A percentile compares a stretch with the other conserved stretches of the same genome.
Evolutionary conservation across 2,329 filamentous ascomycete species (phyloP).

Genomic region (Colletotrichum paranaense): DNA sequence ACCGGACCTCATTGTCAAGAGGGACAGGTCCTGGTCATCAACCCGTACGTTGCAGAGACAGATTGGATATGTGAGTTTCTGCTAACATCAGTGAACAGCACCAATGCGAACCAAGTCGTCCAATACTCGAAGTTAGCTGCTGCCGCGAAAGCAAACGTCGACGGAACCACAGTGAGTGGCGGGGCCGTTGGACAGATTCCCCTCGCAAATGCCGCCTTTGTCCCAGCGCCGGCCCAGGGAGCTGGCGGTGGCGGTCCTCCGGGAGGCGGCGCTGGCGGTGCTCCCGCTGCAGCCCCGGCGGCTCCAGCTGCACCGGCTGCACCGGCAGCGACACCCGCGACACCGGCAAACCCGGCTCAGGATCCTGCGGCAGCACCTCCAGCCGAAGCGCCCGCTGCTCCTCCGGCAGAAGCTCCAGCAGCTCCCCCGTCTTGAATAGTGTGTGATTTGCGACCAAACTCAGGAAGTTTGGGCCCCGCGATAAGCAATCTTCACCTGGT

Average conservation of each 20-base stretch:
- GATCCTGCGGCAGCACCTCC: not conserved
- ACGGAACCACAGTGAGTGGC: slow-evolving; percentile 42
- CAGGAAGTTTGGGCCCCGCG: not conserved
- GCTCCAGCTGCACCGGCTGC: slow-evolving; percentile 4
- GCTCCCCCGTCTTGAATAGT: not conserved
- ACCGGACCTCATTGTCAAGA: slow-evolving; percentile 59
- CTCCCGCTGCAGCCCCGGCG: not conserved
- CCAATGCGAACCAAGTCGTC: slow-evolving; percentile 43
- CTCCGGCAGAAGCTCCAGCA: not conserved
- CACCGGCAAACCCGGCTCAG: not conserved
- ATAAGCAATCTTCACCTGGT: not conserved
- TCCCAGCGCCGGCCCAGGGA: slow-evolving; percentile 38
- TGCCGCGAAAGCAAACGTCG: slow-evolving; percentile 39
- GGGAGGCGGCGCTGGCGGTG: slow-evolving; percentile 1
- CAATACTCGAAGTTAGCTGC: slow-evolving; percentile 42
- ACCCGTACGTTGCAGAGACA: slow-evolving; percentile 48
- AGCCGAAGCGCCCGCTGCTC: not conserved
- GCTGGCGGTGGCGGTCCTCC: slow-evolving; percentile 13
- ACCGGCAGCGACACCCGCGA: not conserved
- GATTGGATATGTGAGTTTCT: too few species aligned
- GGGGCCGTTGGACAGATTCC: slow-evolving; percentile 44
- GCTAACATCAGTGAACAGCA: slow-evolving; percentile 35
- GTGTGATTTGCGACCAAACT: not conserved
- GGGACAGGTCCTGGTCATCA: slow-evolving; percentile 64
- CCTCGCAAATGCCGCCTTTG: slow-evolving; percentile 43